These are phyloP conservation scores for Laguncularia racemosa DNA, from an alignment of 345 rosid species.

Conservation along the genomic window DNA sequence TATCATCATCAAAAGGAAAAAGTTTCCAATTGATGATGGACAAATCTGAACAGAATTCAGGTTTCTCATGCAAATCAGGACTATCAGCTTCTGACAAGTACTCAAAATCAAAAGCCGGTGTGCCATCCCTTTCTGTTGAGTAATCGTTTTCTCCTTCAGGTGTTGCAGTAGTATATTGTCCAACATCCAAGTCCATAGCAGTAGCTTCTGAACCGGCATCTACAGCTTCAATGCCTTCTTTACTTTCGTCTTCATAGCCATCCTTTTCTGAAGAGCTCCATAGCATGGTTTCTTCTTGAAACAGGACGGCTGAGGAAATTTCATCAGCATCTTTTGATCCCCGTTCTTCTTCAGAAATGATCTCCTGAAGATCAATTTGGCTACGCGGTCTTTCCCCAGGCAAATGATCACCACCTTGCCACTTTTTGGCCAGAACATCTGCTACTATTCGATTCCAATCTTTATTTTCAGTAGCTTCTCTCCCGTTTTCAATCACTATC, in stretches of 20 bases:
- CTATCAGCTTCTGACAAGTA: constrained; percentile 9
- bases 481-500: constrained; percentile 5
- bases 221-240: constrained; percentile 12
- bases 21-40: constrained; percentile 4
- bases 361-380: constrained; percentile 21
- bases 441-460: constrained; percentile 1
- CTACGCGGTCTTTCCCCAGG: constrained; percentile 32
- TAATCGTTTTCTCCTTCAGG: constrained; percentile 11
- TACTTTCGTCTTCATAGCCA: constrained; percentile 12
- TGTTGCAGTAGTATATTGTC: constrained; percentile 12
- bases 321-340: constrained; percentile 7
- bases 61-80: constrained; percentile 8
- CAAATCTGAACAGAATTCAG: constrained; percentile 1
- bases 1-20: neutral
- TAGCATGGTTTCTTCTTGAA: constrained; percentile 9
- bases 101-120: constrained; percentile 5
- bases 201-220: constrained; percentile 19
- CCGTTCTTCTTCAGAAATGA: constrained; percentile 7
- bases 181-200: constrained; percentile 51
- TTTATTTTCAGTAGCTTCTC: neutral
- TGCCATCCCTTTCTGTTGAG: constrained; percentile 19
- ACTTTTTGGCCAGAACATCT: constrained; percentile 7
- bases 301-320: constrained; percentile 2
- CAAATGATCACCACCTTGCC: constrained; percentile 25
- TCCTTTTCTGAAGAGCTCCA: constrained; percentile 10